These are phyloP conservation scores for Phaffia australis DNA, from an alignment of 768 basidiomycete genomes.

Conservation along the genomic window DNA sequence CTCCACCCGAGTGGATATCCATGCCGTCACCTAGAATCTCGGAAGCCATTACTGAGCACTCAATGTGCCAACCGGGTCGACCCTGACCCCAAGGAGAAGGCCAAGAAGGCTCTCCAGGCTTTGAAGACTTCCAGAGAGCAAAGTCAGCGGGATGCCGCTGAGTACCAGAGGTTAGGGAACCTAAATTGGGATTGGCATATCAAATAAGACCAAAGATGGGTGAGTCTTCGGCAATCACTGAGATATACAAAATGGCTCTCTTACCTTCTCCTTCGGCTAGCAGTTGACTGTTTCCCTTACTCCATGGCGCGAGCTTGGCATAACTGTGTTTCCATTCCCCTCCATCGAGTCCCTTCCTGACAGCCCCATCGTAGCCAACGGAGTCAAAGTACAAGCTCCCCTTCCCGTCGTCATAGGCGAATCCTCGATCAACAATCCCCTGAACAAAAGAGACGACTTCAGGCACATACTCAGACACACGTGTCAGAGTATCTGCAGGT, in stretches of 20 bases:
- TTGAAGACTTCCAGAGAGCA: constrained; percentile 94
- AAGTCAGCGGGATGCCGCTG: constrained; percentile 83
- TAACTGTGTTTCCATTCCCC: constrained; percentile 54
- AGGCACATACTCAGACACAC: constrained; percentile 93
- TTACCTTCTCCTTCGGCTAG: constrained; percentile 86
- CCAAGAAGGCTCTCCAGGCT: constrained; percentile 94
- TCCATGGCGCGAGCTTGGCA: constrained; percentile 92
- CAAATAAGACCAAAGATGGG: neutral
- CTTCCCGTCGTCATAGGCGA: constrained; percentile 54
- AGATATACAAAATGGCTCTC: constrained; percentile 2
- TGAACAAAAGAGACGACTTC: constrained; percentile 86
- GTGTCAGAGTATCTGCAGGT: constrained; percentile 78
- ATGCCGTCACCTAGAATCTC: constrained; percentile 78
- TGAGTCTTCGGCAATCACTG: neutral
- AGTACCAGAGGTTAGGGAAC: constrained; percentile 47
- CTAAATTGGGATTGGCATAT: constrained; percentile 35
- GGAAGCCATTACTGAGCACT: constrained; percentile 96
- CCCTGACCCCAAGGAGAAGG: constrained; percentile 89
- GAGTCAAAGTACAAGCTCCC: constrained; percentile 93
- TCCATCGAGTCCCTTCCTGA: constrained; percentile 28
- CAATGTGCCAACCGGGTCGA: constrained; percentile 98
- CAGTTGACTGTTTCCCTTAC: constrained; percentile 80
- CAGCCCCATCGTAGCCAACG: constrained; percentile 53
- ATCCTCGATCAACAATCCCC: constrained; percentile 73
- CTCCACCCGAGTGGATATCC: constrained; percentile 96